Percentiles rank a stretch among this genome's conserved stretches.
Evolutionary conservation across 257 asterid species (phyloP).

Genomic region (Capsicum chinense): DNA sequence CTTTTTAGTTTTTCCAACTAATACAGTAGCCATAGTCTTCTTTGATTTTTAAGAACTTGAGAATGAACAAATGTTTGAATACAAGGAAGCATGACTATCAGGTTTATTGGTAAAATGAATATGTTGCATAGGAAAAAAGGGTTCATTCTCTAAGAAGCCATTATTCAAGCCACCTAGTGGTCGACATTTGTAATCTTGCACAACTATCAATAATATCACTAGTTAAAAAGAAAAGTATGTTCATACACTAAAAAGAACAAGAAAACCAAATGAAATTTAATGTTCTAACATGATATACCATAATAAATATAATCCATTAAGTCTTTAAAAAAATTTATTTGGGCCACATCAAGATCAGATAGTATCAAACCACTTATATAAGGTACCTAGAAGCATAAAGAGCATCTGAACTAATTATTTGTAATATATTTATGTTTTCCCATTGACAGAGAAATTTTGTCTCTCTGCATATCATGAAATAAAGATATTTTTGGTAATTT

Average conservation of each 20-base stretch:
- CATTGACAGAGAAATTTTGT: conserved; percentile 36
- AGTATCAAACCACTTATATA: conserved; percentile 63
- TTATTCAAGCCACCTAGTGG: conserved; percentile 59
- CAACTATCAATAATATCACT: conserved; percentile 56
- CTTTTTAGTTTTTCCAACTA: conserved; percentile 78
- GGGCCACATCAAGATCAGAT: conserved; percentile 88
- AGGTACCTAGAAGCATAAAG: conserved; percentile 66
- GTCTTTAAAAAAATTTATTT: conserved; percentile 53
- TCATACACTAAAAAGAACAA: conserved; percentile 30
- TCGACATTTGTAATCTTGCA: conserved; percentile 52
- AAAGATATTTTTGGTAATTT: conserved; percentile 38
- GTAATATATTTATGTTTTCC: conserved; percentile 40
- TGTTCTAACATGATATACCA: conserved; percentile 54
- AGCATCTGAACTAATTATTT: conserved; percentile 45
- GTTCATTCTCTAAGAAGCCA: conserved; percentile 57
- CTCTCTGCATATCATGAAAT: conserved; percentile 38
- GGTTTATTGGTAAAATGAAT: conserved; percentile 50
- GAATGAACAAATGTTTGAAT: conserved; percentile 48
- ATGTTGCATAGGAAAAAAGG: conserved; percentile 68
- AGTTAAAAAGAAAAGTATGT: conserved; percentile 31
- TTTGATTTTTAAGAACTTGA: conserved; percentile 49
- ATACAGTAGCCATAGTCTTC: conserved; percentile 84
- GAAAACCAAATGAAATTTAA: conserved; percentile 32
- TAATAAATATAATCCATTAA: conserved; percentile 75
- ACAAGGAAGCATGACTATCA: conserved; percentile 50